These are phyloP conservation scores for Botrytis medusae DNA, from an alignment of 2,329 filamentous ascomycete species.

Conservation along the genomic window DNA sequence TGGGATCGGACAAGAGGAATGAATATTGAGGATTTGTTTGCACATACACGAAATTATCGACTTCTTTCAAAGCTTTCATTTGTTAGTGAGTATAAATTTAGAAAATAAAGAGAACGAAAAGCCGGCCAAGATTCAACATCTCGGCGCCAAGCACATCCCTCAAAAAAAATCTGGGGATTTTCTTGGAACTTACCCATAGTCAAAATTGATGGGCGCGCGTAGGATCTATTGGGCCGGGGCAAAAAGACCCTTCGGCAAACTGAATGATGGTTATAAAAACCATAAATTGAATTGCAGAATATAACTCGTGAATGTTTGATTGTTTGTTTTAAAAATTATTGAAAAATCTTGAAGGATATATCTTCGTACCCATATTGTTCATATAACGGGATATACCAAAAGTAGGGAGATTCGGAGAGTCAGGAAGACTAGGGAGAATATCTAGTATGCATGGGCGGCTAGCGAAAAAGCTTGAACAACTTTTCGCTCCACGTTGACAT, in stretches of 20 bases:
- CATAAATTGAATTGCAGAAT: background rate
- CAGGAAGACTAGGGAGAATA: background rate
- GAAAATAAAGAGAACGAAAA: background rate
- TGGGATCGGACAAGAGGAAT: background rate
- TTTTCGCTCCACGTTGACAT: background rate
- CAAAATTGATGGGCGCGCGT: background rate
- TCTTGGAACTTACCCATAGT: slow-evolving; percentile 17
- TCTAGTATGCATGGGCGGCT: background rate
- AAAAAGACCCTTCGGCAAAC: background rate
- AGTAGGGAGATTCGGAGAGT: background rate
- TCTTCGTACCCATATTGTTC: background rate
- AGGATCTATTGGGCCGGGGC: slow-evolving; percentile 19
- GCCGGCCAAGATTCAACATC: slow-evolving; percentile 25
- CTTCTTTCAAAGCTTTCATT: slow-evolving; percentile 33
- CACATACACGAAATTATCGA: slow-evolving; percentile 37
- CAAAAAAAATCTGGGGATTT: slow-evolving; percentile 8
- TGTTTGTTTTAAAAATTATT: background rate
- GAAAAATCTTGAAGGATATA: background rate
- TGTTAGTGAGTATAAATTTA: slow-evolving; percentile 24
- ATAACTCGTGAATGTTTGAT: background rate
- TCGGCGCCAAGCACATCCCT: slow-evolving; percentile 24
- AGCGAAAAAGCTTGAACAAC: slow-evolving; percentile 12
- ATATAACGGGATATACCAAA: background rate
- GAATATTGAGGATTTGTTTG: background rate
- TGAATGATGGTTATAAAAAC: background rate